Evolutionary conservation across 306 rosid species (phyloP), one percentile per base, ranked within the genome.

Genomic region (Benincasa hispida): DNA sequence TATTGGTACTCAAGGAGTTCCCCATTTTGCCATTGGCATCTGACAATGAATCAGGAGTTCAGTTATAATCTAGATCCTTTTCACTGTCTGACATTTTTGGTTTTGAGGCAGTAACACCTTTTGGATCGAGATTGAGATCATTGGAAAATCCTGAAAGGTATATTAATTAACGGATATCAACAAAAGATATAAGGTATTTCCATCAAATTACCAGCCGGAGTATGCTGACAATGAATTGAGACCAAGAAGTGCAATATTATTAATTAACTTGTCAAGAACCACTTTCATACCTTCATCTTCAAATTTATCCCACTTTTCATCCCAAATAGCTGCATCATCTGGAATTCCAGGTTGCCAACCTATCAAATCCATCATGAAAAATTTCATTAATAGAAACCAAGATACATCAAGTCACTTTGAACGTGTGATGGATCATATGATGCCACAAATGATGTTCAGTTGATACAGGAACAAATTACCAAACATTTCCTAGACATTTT

Each of bases 291-390:
- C 97, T 86, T 90, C 98, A 68, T 94, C 98, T 84, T 94, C 98
- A 75, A 94, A 94, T 84, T 94, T 94, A 88, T 94, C 98, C 98
- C 98, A 94, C 57, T 94, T 97, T 87, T 94, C 98, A 79, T 94
- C 98, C 98, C 98, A 94, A 68, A 83, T 86, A 79, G 93, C 89
- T 59, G 98, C 91, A 63, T 79, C 89, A 63, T 90, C 97, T 18
- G 86, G 82, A 81, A 88, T 82, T 81, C 94, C 97, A 42, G 97
- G 97, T 93, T 86, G 92, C 98, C 98, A 93, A 58, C 98, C 98
- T 93, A 66, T 12, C 59, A 77, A 67, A 69, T 79, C 75, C 84
- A 85, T 78, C 57, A 28, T 50, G n/a, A 81, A 76, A 65, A 79
- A 47, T 72, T 70, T 57, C 79, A 80, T 15, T 55, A 74, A 84